A percentile compares a stretch with the other conserved stretches of the same genome.
Evolutionary conservation across 192 early-diverging fungal species (phyloP).

Genomic region (Coemansia sp.): DNA sequence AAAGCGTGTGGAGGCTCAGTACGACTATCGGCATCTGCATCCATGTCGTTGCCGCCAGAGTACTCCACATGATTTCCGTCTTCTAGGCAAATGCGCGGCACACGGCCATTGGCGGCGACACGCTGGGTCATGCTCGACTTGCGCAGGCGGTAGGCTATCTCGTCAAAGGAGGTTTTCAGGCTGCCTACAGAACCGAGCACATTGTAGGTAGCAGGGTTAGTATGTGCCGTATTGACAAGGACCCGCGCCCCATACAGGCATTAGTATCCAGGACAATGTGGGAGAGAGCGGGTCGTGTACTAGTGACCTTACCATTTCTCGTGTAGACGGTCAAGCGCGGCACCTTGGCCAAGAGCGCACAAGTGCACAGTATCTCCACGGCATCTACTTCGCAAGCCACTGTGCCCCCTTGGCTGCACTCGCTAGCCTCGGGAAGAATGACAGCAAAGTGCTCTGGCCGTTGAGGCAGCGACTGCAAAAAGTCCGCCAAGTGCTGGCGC

Average conservation of each 20-base stretch:
- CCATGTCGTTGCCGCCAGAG: constrained; percentile 5
- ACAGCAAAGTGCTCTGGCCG: constrained; percentile 39
- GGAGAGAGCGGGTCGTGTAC: neutral
- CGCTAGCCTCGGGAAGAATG: constrained; percentile 24
- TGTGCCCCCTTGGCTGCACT: neutral
- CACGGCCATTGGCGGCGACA: constrained; percentile 19
- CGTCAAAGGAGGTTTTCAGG: constrained; percentile 14
- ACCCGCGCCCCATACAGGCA: neutral
- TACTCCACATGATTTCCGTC: constrained; percentile 1
- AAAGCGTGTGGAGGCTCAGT: constrained; percentile 6
- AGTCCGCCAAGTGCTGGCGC: constrained; percentile 25
- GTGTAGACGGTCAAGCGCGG: constrained; percentile 44
- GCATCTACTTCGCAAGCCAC: constrained; percentile 18
- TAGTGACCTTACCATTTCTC: constrained; percentile 23
- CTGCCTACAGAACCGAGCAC: constrained; percentile 7
- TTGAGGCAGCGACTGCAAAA: constrained; percentile 40
- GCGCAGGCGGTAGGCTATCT: constrained; percentile 29
- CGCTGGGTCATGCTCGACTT: constrained; percentile 41
- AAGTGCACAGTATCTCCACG: constrained; percentile 44
- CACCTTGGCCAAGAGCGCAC: constrained; percentile 31
- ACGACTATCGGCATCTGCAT: neutral
- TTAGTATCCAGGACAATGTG: neutral
- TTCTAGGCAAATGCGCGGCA: constrained; percentile 28
- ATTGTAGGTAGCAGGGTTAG: neutral
- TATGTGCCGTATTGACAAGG: neutral